Base-by-base conservation (phyloP, 106 monocot species). In the Narthecium ossifragum region DNA sequence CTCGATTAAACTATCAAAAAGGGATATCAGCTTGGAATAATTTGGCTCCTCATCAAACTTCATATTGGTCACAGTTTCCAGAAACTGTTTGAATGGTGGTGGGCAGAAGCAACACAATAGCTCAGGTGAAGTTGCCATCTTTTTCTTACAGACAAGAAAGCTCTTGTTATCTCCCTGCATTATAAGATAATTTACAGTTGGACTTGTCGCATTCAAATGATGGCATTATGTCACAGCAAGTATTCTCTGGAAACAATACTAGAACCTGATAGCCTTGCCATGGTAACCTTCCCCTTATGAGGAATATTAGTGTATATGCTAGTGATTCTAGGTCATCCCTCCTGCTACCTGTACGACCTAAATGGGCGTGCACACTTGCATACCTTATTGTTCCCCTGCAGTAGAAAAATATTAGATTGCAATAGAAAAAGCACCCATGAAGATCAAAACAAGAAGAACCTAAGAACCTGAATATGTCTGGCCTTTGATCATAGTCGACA, bases 201-300 rank as follows among this genome's bases (percentile, higher is more conserved):
- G n/a, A n/a, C n/a, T n/a, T n/a, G n/a, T n/a, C n/a, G n/a, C n/a
- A n/a, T n/a, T n/a, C n/a, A n/a, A n/a, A n/a, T n/a, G n/a, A n/a
- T n/a, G n/a, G n/a, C n/a, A n/a, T n/a, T n/a, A n/a, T n/a, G n/a
- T n/a, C n/a, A n/a, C n/a, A n/a, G n/a, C n/a, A n/a, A n/a, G n/a
- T n/a, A n/a, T n/a, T n/a, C n/a, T n/a, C n/a, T n/a, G n/a, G n/a
- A n/a, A n/a, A n/a, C n/a, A n/a, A n/a, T n/a, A n/a, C n/a, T n/a
- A n/a, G 5, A 61, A 88, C 93, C 85, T 93, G 93, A 69, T 88
- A 93, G 11, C 93, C 93, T 77, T 93, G 93, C 93, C 93, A 93
- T 17, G 93, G 93, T 52, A 93, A 73, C 55, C 93, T 78, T 74
- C 93, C 93, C 57, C 67, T 85, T 23, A 88, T 81, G 27, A 93